Evolutionary conservation across 352 stramenopile genomes (phyloP).

Genomic region (Elongisporangium undulatum): DNA sequence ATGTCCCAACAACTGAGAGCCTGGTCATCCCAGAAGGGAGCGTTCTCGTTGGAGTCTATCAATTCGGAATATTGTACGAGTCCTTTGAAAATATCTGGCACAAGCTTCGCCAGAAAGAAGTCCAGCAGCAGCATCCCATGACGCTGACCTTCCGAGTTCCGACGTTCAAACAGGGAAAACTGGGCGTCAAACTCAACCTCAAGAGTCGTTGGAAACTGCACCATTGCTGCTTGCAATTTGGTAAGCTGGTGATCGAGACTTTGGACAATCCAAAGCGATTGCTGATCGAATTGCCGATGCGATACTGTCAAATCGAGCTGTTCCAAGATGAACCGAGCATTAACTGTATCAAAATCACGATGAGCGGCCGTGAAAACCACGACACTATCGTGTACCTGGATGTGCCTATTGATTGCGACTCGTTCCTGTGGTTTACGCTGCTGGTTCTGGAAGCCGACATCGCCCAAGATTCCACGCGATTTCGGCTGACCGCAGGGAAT

Average conservation of each 20-base stretch:
- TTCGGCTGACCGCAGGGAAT: conserved; percentile 19
- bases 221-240: conserved; percentile 29
- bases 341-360: conserved; percentile 47
- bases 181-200: conserved; percentile 24
- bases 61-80: conserved; percentile 62
- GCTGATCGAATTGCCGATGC: conserved; percentile 34
- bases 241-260: conserved; percentile 25
- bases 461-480: conserved; percentile 33
- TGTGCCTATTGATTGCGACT: conserved; percentile 32
- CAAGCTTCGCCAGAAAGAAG: conserved; percentile 49
- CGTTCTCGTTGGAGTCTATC: conserved; percentile 43
- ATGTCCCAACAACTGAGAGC: conserved; percentile 3
- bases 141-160: conserved; percentile 49
- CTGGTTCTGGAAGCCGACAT: conserved; percentile 47
- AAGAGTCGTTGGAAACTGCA: conserved; percentile 29
- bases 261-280: neutral
- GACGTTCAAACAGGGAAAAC: conserved; percentile 24
- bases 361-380: conserved; percentile 5
- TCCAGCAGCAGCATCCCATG: conserved; percentile 36
- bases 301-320: conserved; percentile 40
- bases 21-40: conserved; percentile 43
- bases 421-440: conserved; percentile 53
- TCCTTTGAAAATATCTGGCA: conserved; percentile 74
- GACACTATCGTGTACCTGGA: conserved; percentile 38
- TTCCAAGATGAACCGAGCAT: conserved; percentile 30